phyloP scores from a whole-genome alignment of 2,329 filamentous ascomycete species.

The Teratosphaeria nubilosa region DNA sequence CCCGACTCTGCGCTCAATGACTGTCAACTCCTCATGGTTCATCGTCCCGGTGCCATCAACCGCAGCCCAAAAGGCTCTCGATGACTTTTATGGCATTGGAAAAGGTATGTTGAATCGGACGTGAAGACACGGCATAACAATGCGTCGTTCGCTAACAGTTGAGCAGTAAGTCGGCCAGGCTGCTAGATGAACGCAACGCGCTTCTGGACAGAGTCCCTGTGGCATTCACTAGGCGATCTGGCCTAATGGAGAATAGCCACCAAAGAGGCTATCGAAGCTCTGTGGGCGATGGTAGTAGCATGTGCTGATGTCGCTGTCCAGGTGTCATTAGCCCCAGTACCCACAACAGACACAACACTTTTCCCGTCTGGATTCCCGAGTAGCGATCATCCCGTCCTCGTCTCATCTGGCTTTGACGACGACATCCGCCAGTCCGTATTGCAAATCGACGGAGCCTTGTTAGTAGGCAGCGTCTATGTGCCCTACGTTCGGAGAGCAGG shows the following conservation, averaged over 20 bases:
- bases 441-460: conserved; percentile 13
- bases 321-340: conserved; percentile 2
- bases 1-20: background rate
- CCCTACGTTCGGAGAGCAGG: conserved; percentile 9
- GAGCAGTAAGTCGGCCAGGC: background rate
- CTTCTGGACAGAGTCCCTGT: too few species aligned
- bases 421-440: conserved; percentile 15
- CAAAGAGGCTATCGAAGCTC: background rate
- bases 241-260: background rate
- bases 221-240: background rate
- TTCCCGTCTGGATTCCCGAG: conserved; percentile 13
- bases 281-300: background rate
- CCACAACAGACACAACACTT: conserved; percentile 7
- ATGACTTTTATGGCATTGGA: background rate
- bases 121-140: too few species aligned
- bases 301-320: background rate
- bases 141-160: background rate
- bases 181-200: background rate
- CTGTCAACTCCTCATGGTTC: background rate
- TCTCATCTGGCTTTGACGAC: conserved; percentile 4
- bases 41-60: background rate
- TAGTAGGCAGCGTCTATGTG: conserved; percentile 5
- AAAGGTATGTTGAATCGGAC: background rate
- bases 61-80: background rate
- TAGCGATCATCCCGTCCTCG: conserved; percentile 13